These are phyloP conservation scores for Dipteronia dyeriana DNA, from an alignment of 345 rosid species.

Conservation along the genomic window DNA sequence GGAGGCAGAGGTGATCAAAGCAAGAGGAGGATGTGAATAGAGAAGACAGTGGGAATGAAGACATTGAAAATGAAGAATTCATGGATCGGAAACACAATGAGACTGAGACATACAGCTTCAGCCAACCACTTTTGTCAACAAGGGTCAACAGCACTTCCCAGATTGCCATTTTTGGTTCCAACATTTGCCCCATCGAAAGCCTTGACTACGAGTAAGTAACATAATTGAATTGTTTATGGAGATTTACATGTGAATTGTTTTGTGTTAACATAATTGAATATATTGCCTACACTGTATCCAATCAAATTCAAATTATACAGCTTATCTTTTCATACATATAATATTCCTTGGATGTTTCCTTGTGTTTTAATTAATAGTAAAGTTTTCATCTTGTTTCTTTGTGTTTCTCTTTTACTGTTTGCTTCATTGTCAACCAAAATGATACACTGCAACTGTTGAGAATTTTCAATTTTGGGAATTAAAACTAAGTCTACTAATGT, in stretches of 20 bases:
- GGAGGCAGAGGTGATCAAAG: background rate
- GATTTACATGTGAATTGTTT: too few species aligned
- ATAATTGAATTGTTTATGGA: background rate
- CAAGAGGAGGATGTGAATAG: slow-evolving; percentile 16
- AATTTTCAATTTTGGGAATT: too few species aligned
- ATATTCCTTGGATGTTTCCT: too few species aligned
- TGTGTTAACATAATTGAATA: background rate
- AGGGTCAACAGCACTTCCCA: slow-evolving; percentile 48
- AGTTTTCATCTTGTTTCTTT: too few species aligned
- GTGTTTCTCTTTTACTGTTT: too few species aligned
- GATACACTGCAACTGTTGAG: too few species aligned
- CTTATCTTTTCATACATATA: too few species aligned
- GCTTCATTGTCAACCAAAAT: too few species aligned
- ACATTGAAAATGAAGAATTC: slow-evolving; percentile 32
- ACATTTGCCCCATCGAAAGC: slow-evolving; percentile 47
- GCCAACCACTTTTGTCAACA: slow-evolving; percentile 45
- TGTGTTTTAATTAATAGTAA: too few species aligned
- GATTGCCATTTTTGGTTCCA: slow-evolving; percentile 51
- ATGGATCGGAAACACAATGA: slow-evolving; percentile 18
- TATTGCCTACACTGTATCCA: background rate
- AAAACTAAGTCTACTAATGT: too few species aligned
- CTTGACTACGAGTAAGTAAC: slow-evolving; percentile 51
- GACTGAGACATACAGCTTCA: slow-evolving; percentile 5
- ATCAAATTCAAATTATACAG: background rate
- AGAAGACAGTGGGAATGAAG: slow-evolving; percentile 20